Conservation (phyloP, 2,329 filamentous ascomycete genomes). For the Davidsoniella virescens region DNA sequence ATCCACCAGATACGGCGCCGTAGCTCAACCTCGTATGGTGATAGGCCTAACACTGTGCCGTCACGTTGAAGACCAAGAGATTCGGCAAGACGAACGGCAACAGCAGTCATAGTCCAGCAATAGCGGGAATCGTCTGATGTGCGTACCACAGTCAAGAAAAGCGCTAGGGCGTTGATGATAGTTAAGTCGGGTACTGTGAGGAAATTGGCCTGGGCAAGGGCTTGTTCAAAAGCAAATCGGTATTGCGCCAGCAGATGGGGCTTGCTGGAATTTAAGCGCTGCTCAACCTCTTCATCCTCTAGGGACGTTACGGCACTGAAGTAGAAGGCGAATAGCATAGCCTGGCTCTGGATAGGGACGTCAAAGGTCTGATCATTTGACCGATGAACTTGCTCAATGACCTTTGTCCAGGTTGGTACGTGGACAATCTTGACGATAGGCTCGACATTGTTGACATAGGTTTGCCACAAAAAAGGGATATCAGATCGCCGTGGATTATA, state of each 20-base stretch:
- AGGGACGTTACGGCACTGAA: conserved; percentile 42
- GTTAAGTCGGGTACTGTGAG: conserved; percentile 39
- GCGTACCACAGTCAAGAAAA: conserved; percentile 36
- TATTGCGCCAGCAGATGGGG: conserved; percentile 30
- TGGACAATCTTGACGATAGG: conserved; percentile 57
- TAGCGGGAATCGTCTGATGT: conserved; percentile 34
- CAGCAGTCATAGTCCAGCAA: conserved; percentile 42
- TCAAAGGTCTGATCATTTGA: conserved; percentile 34
- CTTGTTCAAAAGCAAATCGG: conserved; percentile 38
- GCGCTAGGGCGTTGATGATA: conserved; percentile 40
- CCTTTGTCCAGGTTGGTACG: conserved; percentile 45
- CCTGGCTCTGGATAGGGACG: conserved; percentile 40
- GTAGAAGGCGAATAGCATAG: conserved; percentile 48
- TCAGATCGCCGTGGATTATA: conserved; percentile 51
- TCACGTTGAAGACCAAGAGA: conserved; percentile 46
- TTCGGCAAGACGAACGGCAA: conserved; percentile 42
- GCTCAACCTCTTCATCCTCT: conserved; percentile 39
- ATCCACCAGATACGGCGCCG: conserved; percentile 45
- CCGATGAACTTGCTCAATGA: conserved; percentile 40
- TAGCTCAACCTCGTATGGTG: conserved; percentile 43
- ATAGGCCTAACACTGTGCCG: conserved; percentile 31
- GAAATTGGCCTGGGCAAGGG: conserved; percentile 40
- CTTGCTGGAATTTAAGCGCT: conserved; percentile 29
- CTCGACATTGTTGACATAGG: conserved; percentile 59
- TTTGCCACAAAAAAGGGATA: conserved; percentile 51